Base-by-base conservation (phyloP, 2,329 filamentous ascomycete genomes). In the Sordariomycetes sp. region DNA sequence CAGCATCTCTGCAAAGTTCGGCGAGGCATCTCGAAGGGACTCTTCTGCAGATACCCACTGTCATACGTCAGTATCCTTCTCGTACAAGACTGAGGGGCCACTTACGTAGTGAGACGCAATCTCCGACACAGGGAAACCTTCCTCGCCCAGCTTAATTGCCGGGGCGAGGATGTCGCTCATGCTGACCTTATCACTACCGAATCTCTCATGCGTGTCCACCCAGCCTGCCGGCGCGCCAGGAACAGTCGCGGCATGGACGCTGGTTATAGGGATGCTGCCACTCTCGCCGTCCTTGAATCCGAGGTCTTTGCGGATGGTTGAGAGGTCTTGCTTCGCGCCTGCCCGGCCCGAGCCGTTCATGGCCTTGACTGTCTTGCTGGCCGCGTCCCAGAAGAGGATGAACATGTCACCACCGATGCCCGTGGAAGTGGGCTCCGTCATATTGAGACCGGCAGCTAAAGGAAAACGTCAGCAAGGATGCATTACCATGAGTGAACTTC, bases 341-440 rank as follows among this genome's bases (percentile, higher is more conserved):
- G 86, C 76, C 19, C 92, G 79, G n/a, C 92, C 92, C 2, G 88
- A 95, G 15, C 88, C 92, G 57, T 98, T 98, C 57, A 96, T 65
- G 8, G 87, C 85, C 35, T 79, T 81, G 8, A 96, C 81, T 42
- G 83, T 82, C 51, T 83, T 82, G 0, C 80, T 85, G 46, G 81
- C 74, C 27, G 86, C 86, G 53, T 93, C 75, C 64, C 90, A 96
- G 68, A 77, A 95, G 23, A 96, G 75, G 57, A 88, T 88, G 63
- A 96, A 98, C 79, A 94, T 87, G 61, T 98, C 92, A 42, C 92
- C 92, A 37, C 92, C 92, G 39, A 98, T 95, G 26, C 92, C 92
- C 1, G 92, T 96, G 6, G 84, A 92, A 39, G 79, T 79, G 7
- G 92, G 92, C 54, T 98, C 92, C 1, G 90, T 94, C 52, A 96